Conservation (phyloP, 495 filamentous ascomycete species). For the Pyronema domesticum region DNA sequence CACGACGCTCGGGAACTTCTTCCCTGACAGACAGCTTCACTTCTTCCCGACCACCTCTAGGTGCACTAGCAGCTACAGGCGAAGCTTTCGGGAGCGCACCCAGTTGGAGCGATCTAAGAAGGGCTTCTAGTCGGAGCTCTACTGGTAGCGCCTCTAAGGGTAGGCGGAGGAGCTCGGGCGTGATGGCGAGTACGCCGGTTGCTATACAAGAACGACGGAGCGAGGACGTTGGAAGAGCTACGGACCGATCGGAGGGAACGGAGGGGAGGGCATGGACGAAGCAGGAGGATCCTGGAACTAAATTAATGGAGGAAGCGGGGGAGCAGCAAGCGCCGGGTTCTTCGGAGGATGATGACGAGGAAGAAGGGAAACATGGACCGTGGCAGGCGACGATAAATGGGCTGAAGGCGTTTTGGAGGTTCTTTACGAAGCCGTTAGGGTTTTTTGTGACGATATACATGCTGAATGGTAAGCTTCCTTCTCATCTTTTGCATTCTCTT, state of each 20-base stretch:
- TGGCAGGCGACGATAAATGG: constrained; percentile 22
- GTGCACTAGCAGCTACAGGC: constrained; percentile 26
- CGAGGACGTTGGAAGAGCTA: not conserved
- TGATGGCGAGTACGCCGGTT: not conserved
- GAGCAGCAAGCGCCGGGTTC: not conserved
- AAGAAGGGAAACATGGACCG: constrained; percentile 11
- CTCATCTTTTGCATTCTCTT: no score
- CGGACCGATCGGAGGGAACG: constrained; percentile 4
- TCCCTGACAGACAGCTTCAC: constrained; percentile 22
- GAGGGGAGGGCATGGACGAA: not conserved
- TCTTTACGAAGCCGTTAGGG: constrained; percentile 28
- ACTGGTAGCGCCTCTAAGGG: not conserved
- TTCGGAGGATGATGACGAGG: constrained; percentile 1
- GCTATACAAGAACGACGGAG: not conserved
- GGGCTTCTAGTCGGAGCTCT: constrained; percentile 4
- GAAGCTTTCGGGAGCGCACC: constrained; percentile 25
- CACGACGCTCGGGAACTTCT: not conserved
- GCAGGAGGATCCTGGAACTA: not conserved
- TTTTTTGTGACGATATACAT: constrained; percentile 62
- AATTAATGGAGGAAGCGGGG: not conserved
- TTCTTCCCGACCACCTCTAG: constrained; percentile 25
- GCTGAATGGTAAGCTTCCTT: constrained; percentile 26
- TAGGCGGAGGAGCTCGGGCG: constrained; percentile 5
- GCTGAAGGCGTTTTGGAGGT: constrained; percentile 23
- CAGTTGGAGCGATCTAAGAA: constrained; percentile 22